Evolutionary conservation across 352 stramenopile genomes (phyloP), one percentile per base, ranked within the genome.

Genomic region (Phytophthora hybrid): DNA sequence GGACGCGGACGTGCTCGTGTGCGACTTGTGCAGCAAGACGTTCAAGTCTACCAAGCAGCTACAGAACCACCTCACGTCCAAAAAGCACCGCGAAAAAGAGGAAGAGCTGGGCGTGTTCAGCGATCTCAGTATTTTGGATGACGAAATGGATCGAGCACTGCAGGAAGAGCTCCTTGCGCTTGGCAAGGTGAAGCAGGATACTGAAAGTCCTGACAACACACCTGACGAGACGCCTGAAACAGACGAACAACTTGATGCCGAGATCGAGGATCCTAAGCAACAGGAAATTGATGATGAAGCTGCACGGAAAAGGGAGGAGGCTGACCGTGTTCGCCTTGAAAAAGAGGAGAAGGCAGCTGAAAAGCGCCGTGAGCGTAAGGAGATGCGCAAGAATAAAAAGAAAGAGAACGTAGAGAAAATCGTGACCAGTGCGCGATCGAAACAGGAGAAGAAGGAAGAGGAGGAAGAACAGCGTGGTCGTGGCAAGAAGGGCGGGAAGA

Each of bases 1-100:
- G 64, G 81, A 95, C 54, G 84, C 84, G 5, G 82, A 91, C 18
- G 54, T 94, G 46, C 63, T 94, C 26, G 65, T 91, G 5, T 96
- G 90, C 57, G 87, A 94, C 53, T 69, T 96, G 60, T 96, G 90
- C 70, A 88, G 79, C 67, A 95, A 96, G 71, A 87, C 78, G 4
- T 96, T 96, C 78, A 95, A 93, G 79, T 94, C 88, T 6, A 66
- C 80, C 29, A 95, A 95, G 69, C 90, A 96, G 68, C 76, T 95
- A 21, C 71, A 91, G 47, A 95, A 94, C 68, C 88, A 96, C 66
- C 62, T 95, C 1, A 82, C 71, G 29, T 94, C 87, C 4, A 96
- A 94, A 54, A 96, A 95, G 59, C 90, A 96, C 59, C 84, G 82
- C 26, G 90, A 94, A 21, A 90, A 84, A 69, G 89, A 94, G 62